A percentile compares a stretch with the other conserved stretches of the same genome.
These are phyloP conservation scores for Mycogone perniciosa DNA, from an alignment of 2,329 filamentous ascomycete genomes.

Conservation along the genomic window DNA sequence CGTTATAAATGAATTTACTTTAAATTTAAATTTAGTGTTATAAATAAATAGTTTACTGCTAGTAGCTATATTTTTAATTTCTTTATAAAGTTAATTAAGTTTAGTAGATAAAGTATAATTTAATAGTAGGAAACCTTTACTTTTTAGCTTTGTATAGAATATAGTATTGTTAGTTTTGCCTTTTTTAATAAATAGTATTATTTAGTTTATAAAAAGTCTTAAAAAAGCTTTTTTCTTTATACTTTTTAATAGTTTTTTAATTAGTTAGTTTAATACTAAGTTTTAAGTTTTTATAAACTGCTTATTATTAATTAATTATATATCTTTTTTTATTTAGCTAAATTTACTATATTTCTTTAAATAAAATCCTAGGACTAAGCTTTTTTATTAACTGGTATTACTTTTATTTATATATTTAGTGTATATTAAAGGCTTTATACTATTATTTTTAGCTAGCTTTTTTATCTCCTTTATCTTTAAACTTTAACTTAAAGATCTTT, in stretches of 20 bases:
- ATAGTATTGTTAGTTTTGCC: constrained; percentile 2
- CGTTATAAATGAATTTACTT: not conserved
- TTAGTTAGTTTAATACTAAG: not conserved
- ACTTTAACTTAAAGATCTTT: not conserved
- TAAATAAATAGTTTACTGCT: not conserved
- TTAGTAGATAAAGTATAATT: not conserved
- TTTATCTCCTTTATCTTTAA: not conserved
- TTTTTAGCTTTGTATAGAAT: constrained; percentile 2
- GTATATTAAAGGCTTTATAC: too few species aligned
- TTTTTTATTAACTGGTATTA: too few species aligned
- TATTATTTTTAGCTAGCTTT: too few species aligned
- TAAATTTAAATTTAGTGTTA: not conserved
- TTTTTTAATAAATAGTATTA: constrained; percentile 4
- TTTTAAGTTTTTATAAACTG: constrained; percentile 7
- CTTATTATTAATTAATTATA: constrained; percentile 2
- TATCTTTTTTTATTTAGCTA: too few species aligned
- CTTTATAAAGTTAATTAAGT: constrained; percentile 1
- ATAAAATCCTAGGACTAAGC: too few species aligned
- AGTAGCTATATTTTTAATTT: not conserved
- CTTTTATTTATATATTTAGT: too few species aligned
- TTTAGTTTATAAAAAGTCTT: constrained; percentile 3
- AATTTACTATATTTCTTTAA: too few species aligned
- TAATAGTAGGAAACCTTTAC: not conserved
- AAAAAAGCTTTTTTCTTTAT: constrained; percentile 5
- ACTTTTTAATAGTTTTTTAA: constrained; percentile 4